A percentile compares a stretch with the other conserved stretches of the same genome.
These are phyloP conservation scores for Kalmusia sp. DNA, from an alignment of 2,329 filamentous ascomycete species.

Conservation along the genomic window DNA sequence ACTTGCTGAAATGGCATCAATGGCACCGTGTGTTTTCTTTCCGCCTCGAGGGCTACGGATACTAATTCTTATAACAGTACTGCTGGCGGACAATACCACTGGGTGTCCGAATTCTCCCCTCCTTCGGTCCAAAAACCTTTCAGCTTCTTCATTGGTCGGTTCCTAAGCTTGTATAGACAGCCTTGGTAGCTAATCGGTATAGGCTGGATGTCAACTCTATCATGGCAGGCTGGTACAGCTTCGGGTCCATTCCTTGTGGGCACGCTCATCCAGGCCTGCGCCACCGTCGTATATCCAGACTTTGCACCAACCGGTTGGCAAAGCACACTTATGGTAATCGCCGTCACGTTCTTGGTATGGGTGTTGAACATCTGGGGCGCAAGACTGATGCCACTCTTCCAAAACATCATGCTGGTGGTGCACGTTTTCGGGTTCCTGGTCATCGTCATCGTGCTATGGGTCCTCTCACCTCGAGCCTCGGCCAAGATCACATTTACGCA, in stretches of 20 bases:
- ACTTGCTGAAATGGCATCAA: conserved; percentile 44
- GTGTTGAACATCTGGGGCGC: conserved; percentile 49
- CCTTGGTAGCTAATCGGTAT: conserved; percentile 18
- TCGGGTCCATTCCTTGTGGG: conserved; percentile 57
- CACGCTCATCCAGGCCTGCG: conserved; percentile 54
- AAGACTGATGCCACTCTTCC: conserved; percentile 39
- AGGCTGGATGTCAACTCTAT: conserved; percentile 59
- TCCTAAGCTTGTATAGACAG: not conserved
- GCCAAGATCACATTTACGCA: conserved; percentile 40
- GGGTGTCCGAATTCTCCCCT: conserved; percentile 44
- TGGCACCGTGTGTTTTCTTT: conserved; percentile 30
- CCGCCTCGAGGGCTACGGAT: no score
- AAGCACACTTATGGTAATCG: conserved; percentile 57
- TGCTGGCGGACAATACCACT: conserved; percentile 45
- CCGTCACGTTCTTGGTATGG: conserved; percentile 52
- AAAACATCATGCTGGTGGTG: conserved; percentile 45
- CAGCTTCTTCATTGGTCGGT: conserved; percentile 27
- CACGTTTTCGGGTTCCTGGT: conserved; percentile 55
- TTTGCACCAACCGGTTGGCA: conserved; percentile 56
- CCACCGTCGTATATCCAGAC: conserved; percentile 51
- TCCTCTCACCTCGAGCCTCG: conserved; percentile 37
- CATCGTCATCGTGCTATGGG: conserved; percentile 51
- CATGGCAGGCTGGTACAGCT: conserved; percentile 60
- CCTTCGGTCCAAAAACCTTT: conserved; percentile 34
- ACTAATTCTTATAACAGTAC: conserved; percentile 18